These are phyloP conservation scores for Podila minutissima DNA, from an alignment of 192 early-diverging fungal species.

Conservation along the genomic window DNA sequence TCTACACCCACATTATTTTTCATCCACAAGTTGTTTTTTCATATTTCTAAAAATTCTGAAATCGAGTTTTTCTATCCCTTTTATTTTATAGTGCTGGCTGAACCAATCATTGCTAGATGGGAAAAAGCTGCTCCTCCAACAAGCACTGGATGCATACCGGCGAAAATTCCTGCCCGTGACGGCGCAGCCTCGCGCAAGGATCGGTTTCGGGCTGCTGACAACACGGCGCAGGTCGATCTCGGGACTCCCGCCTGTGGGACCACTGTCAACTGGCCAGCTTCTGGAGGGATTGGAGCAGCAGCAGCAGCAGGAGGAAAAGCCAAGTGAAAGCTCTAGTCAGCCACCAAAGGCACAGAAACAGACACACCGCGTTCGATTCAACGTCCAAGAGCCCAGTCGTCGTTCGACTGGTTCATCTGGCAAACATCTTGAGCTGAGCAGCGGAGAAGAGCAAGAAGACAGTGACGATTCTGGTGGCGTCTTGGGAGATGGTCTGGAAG, in stretches of 20 bases:
- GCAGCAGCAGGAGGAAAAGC: background rate
- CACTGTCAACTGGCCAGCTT: too few species aligned
- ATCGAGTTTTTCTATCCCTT: background rate
- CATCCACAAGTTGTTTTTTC: background rate
- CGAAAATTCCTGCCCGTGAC: slow-evolving; percentile 23
- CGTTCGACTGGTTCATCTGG: background rate
- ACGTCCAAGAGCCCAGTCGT: background rate
- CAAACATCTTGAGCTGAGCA: background rate
- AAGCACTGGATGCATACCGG: slow-evolving; percentile 62
- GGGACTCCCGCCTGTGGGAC: background rate
- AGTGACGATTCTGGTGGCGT: background rate
- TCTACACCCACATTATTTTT: background rate
- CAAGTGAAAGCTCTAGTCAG: background rate
- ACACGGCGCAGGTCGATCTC: slow-evolving; percentile 9
- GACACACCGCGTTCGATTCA: background rate
- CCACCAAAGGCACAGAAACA: background rate
- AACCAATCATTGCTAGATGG: slow-evolving; percentile 53
- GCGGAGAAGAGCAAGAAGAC: background rate
- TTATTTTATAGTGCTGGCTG: slow-evolving; percentile 40
- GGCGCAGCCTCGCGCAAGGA: slow-evolving; percentile 29
- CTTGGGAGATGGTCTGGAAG: background rate
- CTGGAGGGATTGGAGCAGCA: background rate
- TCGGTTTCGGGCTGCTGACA: slow-evolving; percentile 12
- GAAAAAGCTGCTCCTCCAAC: slow-evolving; percentile 59
- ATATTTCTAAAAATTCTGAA: background rate